Base-by-base conservation (phyloP, 306 rosid species). In the Medicago ruthenica region DNA sequence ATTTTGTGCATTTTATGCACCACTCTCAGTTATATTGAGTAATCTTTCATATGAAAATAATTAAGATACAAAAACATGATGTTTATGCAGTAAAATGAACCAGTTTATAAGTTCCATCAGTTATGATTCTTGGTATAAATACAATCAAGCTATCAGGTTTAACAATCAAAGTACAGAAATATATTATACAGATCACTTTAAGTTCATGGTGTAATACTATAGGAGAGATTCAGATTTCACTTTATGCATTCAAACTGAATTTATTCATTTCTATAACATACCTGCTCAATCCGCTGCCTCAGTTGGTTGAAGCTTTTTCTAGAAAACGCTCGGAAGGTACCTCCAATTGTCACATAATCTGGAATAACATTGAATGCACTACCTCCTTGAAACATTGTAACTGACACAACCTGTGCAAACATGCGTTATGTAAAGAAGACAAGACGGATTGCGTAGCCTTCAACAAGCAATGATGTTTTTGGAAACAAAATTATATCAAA, bases 281-380 rank as follows among this genome's bases (percentile, higher is more conserved):
- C 98, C 96, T 92, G 78, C 78, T 86, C 79, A 79, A 95, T 88
- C 9, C 93, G 88, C 37, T 75, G 84, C 72, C 67, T 82, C 37
- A 92, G 87, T 67, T 84, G 88, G 58, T 62, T 2, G n/a, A 92
- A 71, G 76, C 83, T 87, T 67, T 87, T 77, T 75, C 60, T 78
- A 34, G 89, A 80, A 71, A 95, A 86, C 68, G 91, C 91, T 53
- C 93, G 87, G 83, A 95, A 90, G 45, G 97, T 92, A 80, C 97
- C 97, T 18, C 97, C 97, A 75, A 95, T 86, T 16, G 87, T 84
- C 69, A 95, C 97, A 70, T 88, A 92, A 75, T 95, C 97, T 40
- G 96, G 97, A 84, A 95, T 95, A 59, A 95, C 92, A 75, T 95
- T 95, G 81, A 92, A 88, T 18, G 97, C 97, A 48, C 84, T 92